Evolutionary conservation across 2,329 filamentous ascomycete genomes (phyloP).

Genomic region (Tothia fuscella): DNA sequence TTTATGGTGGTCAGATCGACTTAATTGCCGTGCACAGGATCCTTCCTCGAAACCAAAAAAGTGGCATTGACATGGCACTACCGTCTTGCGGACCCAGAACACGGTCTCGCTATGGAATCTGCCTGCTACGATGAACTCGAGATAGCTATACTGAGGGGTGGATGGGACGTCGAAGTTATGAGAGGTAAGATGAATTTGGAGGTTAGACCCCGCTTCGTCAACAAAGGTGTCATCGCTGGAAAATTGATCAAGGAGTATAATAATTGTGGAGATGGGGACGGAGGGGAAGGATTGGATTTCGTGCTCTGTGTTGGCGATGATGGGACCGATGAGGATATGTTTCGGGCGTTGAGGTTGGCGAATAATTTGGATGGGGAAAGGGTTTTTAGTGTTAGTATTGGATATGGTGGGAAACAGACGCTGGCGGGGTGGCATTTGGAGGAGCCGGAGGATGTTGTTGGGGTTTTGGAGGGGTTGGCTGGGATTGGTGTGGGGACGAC

Average conservation of each 20-base stretch:
- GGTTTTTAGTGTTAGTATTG: slow-evolving; percentile 84
- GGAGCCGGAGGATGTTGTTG: slow-evolving; percentile 56
- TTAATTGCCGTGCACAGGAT: too few species aligned
- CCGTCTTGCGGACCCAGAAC: slow-evolving; percentile 76
- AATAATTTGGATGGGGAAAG: slow-evolving; percentile 47
- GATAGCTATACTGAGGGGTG: slow-evolving; percentile 53
- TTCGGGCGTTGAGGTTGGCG: slow-evolving; percentile 59
- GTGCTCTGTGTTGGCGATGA: slow-evolving; percentile 89
- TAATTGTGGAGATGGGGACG: slow-evolving; percentile 21
- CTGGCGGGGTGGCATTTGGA: slow-evolving; percentile 81
- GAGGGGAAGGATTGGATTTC: slow-evolving; percentile 58
- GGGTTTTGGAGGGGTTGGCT: too few species aligned
- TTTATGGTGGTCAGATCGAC: too few species aligned
- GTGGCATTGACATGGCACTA: slow-evolving; percentile 97
- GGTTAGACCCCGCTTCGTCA: slow-evolving; percentile 91
- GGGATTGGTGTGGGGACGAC: too few species aligned
- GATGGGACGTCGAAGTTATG: slow-evolving; percentile 94
- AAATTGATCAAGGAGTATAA: slow-evolving; percentile 65
- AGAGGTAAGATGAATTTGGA: slow-evolving; percentile 92
- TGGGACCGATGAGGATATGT: slow-evolving; percentile 92
- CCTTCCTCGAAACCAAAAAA: slow-evolving; percentile 87
- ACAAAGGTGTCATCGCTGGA: slow-evolving; percentile 93
- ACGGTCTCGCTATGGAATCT: slow-evolving; percentile 64
- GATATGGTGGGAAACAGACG: slow-evolving; percentile 83
- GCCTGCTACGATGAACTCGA: slow-evolving; percentile 77